Conservation (phyloP, 768 basidiomycete genomes). For the Tricholoma sp. region DNA sequence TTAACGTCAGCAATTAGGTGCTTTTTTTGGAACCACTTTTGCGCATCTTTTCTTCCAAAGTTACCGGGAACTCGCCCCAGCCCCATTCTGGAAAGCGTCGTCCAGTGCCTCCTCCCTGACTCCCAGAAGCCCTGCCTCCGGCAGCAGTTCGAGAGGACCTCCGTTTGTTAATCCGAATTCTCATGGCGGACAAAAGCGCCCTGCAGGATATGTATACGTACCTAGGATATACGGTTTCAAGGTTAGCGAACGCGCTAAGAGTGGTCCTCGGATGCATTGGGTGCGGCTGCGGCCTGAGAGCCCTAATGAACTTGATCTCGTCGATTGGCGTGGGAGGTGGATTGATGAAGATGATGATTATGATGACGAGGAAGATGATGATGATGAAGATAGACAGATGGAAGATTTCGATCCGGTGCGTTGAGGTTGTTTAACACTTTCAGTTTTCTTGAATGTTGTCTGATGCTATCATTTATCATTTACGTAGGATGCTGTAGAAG, state of each 20-base stretch:
- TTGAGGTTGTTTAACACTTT: slow-evolving; percentile 15
- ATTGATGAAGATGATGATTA: slow-evolving; percentile 58
- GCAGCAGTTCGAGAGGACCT: slow-evolving; percentile 41
- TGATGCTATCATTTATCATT: slow-evolving; percentile 4
- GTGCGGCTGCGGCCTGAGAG: slow-evolving; percentile 80
- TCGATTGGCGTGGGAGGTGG: slow-evolving; percentile 91
- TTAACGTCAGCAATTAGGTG: slow-evolving; percentile 48
- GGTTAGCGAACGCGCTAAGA: slow-evolving; percentile 92
- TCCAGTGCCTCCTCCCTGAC: slow-evolving; percentile 55
- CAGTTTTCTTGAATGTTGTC: slow-evolving; percentile 5
- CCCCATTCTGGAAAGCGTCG: slow-evolving; percentile 83
- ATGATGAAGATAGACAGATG: slow-evolving; percentile 73
- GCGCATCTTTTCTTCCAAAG: slow-evolving; percentile 97
- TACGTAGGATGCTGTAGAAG: slow-evolving; percentile 42
- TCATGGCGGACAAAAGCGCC: slow-evolving; percentile 84
- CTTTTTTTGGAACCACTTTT: slow-evolving; percentile 99
- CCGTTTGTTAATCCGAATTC: slow-evolving; percentile 86
- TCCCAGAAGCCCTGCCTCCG: slow-evolving; percentile 46
- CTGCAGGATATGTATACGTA: slow-evolving; percentile 80
- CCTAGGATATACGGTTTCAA: slow-evolving; percentile 97
- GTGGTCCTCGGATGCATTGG: slow-evolving; percentile 97
- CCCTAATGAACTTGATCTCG: slow-evolving; percentile 74
- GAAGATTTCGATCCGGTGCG: slow-evolving; percentile 82
- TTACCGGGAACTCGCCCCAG: slow-evolving; percentile 91
- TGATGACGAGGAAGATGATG: slow-evolving; percentile 59